Conservation (phyloP, 2,329 filamentous ascomycete species). For the Pseudogymnoascus sp. region DNA sequence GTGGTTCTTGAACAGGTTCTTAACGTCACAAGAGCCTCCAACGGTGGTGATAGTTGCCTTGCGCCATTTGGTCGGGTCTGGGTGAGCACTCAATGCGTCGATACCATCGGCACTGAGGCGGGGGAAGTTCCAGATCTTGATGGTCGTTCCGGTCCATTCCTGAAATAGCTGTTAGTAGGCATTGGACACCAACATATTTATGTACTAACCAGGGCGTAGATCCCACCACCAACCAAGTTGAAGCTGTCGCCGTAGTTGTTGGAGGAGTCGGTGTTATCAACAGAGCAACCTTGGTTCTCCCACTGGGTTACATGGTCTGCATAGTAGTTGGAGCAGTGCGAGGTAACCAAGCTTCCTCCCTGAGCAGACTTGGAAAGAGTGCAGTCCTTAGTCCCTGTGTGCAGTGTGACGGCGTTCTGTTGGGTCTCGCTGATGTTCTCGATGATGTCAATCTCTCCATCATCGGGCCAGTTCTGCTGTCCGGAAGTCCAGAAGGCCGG, state of each 20-base stretch:
- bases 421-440: constrained; percentile 52
- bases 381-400: constrained; percentile 16
- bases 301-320: constrained; percentile 34
- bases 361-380: constrained; percentile 32
- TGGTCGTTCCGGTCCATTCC: constrained; percentile 58
- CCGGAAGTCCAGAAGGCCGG: constrained; percentile 18
- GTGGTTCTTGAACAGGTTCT: constrained; percentile 60
- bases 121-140: constrained; percentile 69
- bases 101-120: constrained; percentile 63
- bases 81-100: constrained; percentile 50
- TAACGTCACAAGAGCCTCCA: constrained; percentile 58
- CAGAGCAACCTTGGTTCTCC: constrained; percentile 21
- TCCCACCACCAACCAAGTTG: constrained; percentile 34
- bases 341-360: constrained; percentile 5
- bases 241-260: constrained; percentile 25
- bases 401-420: constrained; percentile 16
- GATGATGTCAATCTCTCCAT: constrained; percentile 25
- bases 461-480: constrained; percentile 25
- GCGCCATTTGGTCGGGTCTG: constrained; percentile 61
- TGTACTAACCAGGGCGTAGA: constrained; percentile 45
- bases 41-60: constrained; percentile 54
- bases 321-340: constrained; percentile 21
- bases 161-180: constrained; percentile 43
- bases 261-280: constrained; percentile 9
- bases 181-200: constrained; percentile 35